Evolutionary conservation across 164 flowering plant genomes (phyloP), one percentile per base, ranked within the genome.

Genomic region (Stephania cephalantha): DNA sequence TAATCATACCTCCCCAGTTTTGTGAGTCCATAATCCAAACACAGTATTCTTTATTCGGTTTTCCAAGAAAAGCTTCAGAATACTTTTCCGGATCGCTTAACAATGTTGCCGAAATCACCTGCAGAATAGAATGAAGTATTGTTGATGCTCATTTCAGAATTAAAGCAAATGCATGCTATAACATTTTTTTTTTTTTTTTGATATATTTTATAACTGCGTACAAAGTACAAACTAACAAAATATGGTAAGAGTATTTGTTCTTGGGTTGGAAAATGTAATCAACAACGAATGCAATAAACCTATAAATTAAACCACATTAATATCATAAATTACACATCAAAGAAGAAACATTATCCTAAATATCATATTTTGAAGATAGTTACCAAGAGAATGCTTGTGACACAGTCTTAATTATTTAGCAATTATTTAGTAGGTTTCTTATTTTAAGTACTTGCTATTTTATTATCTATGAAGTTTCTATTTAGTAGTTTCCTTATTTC

Each of bases 41-140:
- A 86, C 96, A 93, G 71, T 95, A 95, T 74, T 91, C 96, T 77
- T 75, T 86, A 85, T 93, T 95, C 73, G 90, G 83, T 79, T 90
- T 93, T 50, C 93, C 99, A 70, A 95, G 97, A 85, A n/a, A n/a
- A n/a, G n/a, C n/a, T n/a, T n/a, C n/a, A n/a, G n/a, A n/a, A n/a
- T n/a, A n/a, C n/a, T n/a, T n/a, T n/a, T n/a, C n/a, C n/a, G n/a
- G n/a, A n/a, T n/a, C n/a, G n/a, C n/a, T n/a, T n/a, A n/a, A n/a
- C n/a, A 93, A 91, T 20, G 95, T 88, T 76, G 97, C 96, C 76
- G 99, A 98, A 76, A 93, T 92, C 75, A 95, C 97, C 99, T 95
- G 79, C 76, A 77, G 73, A 75, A 79, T 17, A 71, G 8, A 83
- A 78, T 2, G 66, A 75, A 75, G 72, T 25, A 45, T 7, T n/a